Evolutionary conservation across 176 grass and related monocot species (phyloP).

Genomic region (Cenchrus americanus): DNA sequence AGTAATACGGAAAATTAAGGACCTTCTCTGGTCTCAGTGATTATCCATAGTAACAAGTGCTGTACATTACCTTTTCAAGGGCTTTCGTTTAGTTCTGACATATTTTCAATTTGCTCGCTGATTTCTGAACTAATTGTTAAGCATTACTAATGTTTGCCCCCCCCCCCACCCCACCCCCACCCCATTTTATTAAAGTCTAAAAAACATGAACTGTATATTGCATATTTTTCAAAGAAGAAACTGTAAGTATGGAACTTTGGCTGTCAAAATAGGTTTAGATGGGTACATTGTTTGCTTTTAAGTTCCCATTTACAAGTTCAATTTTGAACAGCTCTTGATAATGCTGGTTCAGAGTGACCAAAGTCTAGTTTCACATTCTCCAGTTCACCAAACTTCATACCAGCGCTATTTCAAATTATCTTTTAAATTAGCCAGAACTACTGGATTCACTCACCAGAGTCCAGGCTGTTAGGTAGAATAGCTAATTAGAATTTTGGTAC

Average conservation of each 20-base stretch:
- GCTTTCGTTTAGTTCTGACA: background rate
- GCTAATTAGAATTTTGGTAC: background rate
- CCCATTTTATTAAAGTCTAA: background rate
- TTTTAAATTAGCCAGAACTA: background rate
- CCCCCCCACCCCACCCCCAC: too few relatives aligned
- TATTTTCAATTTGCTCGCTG: background rate
- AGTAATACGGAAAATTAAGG: slow-evolving; percentile 9
- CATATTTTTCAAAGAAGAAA: background rate
- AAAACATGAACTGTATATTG: background rate
- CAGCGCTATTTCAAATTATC: background rate
- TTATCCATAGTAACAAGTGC: slow-evolving; percentile 12
- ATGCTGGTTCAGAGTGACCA: background rate
- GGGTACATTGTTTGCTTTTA: background rate
- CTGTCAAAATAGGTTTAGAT: background rate
- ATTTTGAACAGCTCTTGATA: background rate
- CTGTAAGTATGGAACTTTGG: background rate
- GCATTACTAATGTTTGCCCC: background rate
- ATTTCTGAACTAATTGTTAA: background rate
- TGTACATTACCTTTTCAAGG: background rate
- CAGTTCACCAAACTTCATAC: slow-evolving; percentile 8
- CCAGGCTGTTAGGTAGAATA: slow-evolving; percentile 1
- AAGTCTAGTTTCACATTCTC: slow-evolving; percentile 9
- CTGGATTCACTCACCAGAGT: background rate
- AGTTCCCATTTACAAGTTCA: slow-evolving; percentile 6
- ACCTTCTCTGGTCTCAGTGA: background rate